A percentile compares a stretch with the other conserved stretches of the same genome.
Conservation (phyloP, 768 basidiomycete genomes). For the Termitomyces sp. region DNA sequence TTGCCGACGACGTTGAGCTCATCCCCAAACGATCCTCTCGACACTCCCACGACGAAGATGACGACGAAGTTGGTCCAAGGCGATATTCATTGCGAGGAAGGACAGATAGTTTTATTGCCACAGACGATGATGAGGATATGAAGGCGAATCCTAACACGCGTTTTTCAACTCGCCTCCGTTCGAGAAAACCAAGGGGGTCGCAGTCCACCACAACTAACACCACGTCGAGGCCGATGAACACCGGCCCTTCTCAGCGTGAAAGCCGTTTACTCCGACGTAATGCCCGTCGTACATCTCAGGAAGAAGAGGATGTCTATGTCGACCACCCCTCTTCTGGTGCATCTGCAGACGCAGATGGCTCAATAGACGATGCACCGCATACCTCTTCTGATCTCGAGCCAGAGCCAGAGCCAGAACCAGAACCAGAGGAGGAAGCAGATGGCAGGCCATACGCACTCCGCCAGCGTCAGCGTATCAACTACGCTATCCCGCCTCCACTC, state of each 20-base stretch:
- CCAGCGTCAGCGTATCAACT: slow-evolving; percentile 66
- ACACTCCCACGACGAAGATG: slow-evolving; percentile 17
- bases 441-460: slow-evolving; percentile 63
- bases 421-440: slow-evolving; percentile 44
- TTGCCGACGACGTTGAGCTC: slow-evolving; percentile 24
- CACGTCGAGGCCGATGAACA: background rate
- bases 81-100: slow-evolving; percentile 9
- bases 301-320: slow-evolving; percentile 49
- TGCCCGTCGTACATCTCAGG: slow-evolving; percentile 22
- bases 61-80: slow-evolving; percentile 22
- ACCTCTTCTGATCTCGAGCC: slow-evolving; percentile 40
- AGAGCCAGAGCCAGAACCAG: slow-evolving; percentile 41
- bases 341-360: slow-evolving; percentile 53
- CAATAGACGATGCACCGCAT: slow-evolving; percentile 48
- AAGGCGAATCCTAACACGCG: slow-evolving; percentile 20
- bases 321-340: slow-evolving; percentile 41
- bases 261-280: slow-evolving; percentile 24
- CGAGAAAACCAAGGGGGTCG: slow-evolving; percentile 23
- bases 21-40: slow-evolving; percentile 10
- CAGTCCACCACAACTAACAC: slow-evolving; percentile 5
- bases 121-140: slow-evolving; percentile 42
- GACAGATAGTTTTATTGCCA: slow-evolving; percentile 30
- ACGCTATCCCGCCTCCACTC: slow-evolving; percentile 76
- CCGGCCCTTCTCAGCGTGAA: slow-evolving; percentile 21
- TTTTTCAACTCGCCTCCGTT: slow-evolving; percentile 35